phyloP scores from a whole-genome alignment of 768 basidiomycete species.

The Calocybe gangraenosa region DNA sequence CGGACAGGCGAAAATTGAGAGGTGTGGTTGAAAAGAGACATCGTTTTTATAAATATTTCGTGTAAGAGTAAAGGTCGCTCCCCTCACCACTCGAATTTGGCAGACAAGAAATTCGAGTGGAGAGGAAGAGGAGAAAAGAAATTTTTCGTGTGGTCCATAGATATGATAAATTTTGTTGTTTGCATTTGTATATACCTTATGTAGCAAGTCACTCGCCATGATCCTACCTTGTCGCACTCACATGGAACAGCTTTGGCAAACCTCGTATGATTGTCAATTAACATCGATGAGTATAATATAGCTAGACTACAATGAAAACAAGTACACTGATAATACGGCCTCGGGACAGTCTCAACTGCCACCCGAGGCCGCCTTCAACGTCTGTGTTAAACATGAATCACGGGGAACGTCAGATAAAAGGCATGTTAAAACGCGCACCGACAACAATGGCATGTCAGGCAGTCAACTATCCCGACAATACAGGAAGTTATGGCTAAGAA shows the following conservation, averaged over 20 bases:
- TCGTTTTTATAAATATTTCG: slow-evolving; percentile 15
- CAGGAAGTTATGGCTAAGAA: slow-evolving; percentile 36
- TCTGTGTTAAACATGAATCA: not conserved
- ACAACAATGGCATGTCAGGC: slow-evolving; percentile 43
- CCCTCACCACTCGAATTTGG: slow-evolving; percentile 46
- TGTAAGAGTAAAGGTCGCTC: slow-evolving; percentile 30
- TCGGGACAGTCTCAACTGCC: not conserved
- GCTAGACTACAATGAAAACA: not conserved
- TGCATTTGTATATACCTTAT: slow-evolving; percentile 23
- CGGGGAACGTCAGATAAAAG: not conserved
- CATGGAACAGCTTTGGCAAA: no score
- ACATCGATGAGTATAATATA: no score
- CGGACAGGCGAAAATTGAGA: slow-evolving; percentile 27
- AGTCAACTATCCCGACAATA: slow-evolving; percentile 36
- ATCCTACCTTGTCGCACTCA: not conserved
- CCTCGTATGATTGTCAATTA: no score
- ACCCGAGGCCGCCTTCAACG: not conserved
- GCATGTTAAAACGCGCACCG: slow-evolving; percentile 20
- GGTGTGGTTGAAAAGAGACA: slow-evolving; percentile 18
- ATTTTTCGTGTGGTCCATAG: slow-evolving; percentile 27
- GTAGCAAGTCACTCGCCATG: slow-evolving; percentile 1
- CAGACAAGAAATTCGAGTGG: slow-evolving; percentile 35
- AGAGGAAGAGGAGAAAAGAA: slow-evolving; percentile 49
- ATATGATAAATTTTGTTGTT: slow-evolving; percentile 33
- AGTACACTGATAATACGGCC: not conserved